Evolutionary conservation across 768 basidiomycete species (phyloP).

Genomic region (Artomyces pyxidatus): DNA sequence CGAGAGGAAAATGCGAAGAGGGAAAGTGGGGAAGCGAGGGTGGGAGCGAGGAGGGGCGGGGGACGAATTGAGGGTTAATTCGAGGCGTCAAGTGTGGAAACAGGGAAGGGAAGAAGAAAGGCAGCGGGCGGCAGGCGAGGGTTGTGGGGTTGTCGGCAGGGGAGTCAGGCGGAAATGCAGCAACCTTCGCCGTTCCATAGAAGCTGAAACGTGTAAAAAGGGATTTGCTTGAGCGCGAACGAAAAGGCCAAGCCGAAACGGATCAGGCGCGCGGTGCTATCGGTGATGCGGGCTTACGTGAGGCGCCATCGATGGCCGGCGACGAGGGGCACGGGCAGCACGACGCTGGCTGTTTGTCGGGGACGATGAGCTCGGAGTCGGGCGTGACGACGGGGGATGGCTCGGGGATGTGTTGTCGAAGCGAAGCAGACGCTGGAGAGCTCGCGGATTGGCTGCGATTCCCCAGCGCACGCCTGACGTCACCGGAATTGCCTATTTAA

Average conservation of each 20-base stretch:
- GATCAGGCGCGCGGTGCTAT: background rate
- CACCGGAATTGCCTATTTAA: background rate
- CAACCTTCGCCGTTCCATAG: too few species aligned
- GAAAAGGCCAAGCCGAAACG: background rate
- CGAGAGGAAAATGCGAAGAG: background rate
- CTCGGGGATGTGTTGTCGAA: too few species aligned
- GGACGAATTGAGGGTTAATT: background rate
- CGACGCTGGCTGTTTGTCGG: background rate
- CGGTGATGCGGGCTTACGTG: background rate
- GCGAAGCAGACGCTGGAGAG: background rate
- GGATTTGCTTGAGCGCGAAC: too few species aligned
- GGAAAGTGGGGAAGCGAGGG: background rate
- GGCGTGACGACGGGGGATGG: background rate
- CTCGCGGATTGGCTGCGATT: background rate
- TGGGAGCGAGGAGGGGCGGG: background rate
- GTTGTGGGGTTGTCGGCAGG: too few species aligned
- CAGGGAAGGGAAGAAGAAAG: too few species aligned
- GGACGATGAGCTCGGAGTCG: background rate
- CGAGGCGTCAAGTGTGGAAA: too few species aligned
- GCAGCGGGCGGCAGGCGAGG: too few species aligned
- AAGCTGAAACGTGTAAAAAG: too few species aligned
- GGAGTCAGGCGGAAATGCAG: too few species aligned
- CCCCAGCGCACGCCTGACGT: background rate
- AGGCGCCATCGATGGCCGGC: background rate
- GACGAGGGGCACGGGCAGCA: background rate